Base-by-base conservation (phyloP, 169 alveolate species). In the Ichthyophthirius multifiliis region DNA sequence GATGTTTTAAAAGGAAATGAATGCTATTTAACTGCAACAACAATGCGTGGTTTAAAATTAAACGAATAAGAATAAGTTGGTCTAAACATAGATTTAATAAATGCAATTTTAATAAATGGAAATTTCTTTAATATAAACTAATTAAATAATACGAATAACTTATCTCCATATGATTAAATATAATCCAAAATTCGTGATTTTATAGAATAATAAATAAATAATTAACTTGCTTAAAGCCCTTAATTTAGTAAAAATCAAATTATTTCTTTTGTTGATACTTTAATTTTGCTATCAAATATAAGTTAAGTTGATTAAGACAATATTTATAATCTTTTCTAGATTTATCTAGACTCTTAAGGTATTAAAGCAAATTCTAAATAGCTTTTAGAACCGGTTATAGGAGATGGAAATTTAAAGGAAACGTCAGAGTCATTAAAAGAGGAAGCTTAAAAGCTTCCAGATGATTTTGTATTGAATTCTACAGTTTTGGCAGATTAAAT, bases 21-120 rank as follows among this genome's bases (percentile, higher is more conserved):
- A 78, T 83, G 90, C 18, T 78, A 88, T 74, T 85, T 89, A 1
- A 76, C 89, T 30, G 82, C 67, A 12, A 46, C 93, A 5, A 90
- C 91, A 35, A 65, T 77, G 10, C 83, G 85, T 65, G 85, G 85
- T 23, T 78, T 93, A 30, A 85, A 83, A 44, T 48, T 83, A 23
- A 43, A 74, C 6, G 82, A 73, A 30, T 75, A 65, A 12, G 79
- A 55, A 3, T 43, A 74, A 18, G 47, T 31, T 10, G 47, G 83
- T 23, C 20, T 76, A 15, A 32, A 75, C 48, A 1, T 76, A 13
- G 65, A 85, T 65, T 34, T 75, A 18, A 67, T 43, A n/a, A 67
- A 44, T 43, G 62, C 41, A 1, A 35, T 39, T 37, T 71, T 74
- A 13, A 20, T 15, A 13, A 65, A 64, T 47, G 10, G 35, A 37